phyloP scores from a whole-genome alignment of 768 basidiomycete species.

The Rickenella mellea region DNA sequence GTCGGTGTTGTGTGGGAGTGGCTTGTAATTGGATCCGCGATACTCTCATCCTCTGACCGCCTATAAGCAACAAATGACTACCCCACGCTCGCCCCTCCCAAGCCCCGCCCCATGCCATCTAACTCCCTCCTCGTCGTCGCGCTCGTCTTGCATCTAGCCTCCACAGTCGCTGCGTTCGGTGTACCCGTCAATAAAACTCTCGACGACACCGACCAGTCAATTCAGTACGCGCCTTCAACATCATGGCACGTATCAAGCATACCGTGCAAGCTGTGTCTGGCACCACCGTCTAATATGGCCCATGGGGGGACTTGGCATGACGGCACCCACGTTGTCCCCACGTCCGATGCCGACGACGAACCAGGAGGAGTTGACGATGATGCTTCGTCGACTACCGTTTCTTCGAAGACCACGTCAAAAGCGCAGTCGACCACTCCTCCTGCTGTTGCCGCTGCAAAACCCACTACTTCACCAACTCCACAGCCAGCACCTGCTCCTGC shows the following conservation, averaged over 20 bases:
- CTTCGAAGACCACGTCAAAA: no score
- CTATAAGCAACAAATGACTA: no score
- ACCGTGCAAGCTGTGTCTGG: conserved; percentile 22
- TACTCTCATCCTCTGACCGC: conserved; percentile 18
- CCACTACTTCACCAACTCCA: conserved; percentile 1
- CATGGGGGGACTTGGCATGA: conserved; percentile 26
- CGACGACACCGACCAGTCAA: conserved; percentile 27
- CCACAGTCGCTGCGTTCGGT: conserved; percentile 10
- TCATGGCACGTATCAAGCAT: conserved; percentile 20
- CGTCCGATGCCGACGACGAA: conserved; percentile 13
- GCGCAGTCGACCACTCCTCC: not conserved
- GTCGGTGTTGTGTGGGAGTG: no score
- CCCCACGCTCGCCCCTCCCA: conserved; percentile 5
- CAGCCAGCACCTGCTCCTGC: conserved; percentile 4
- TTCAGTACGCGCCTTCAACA: conserved; percentile 26
- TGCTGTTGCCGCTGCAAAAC: not conserved
- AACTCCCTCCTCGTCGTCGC: conserved; percentile 3
- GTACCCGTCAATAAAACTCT: conserved; percentile 24
- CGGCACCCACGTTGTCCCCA: conserved; percentile 17
- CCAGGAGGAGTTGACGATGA: not conserved
- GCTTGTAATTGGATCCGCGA: conserved; percentile 26
- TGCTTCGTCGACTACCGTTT: no score
- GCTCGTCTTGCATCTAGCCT: not conserved
- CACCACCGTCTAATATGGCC: conserved; percentile 16
- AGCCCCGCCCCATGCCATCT: conserved; percentile 6